Conservation (phyloP, 2,329 filamentous ascomycete species). For the Phialophora expanda region DNA sequence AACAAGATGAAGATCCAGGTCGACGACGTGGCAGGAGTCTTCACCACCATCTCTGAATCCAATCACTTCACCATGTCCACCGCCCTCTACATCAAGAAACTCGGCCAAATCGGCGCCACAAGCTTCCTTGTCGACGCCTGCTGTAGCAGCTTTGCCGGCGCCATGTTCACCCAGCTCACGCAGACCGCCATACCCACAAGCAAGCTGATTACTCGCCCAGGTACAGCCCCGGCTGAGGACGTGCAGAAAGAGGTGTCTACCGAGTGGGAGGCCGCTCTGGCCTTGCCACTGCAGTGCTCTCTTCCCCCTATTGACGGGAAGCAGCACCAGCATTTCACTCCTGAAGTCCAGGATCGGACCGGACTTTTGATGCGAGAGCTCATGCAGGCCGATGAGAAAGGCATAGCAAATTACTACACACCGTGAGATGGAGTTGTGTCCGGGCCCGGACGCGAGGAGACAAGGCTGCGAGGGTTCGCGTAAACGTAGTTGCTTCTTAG, state of each 20-base stretch:
- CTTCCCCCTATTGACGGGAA: background rate
- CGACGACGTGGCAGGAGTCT: background rate
- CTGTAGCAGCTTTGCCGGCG: background rate
- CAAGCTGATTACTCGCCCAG: background rate
- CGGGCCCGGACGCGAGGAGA: background rate
- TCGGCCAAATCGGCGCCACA: background rate
- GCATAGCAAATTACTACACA: background rate
- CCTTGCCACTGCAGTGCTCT: background rate
- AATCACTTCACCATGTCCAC: background rate
- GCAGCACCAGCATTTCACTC: constrained; percentile 1
- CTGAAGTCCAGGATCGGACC: background rate
- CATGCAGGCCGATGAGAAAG: background rate
- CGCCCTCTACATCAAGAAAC: background rate
- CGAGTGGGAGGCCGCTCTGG: background rate
- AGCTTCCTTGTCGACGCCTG: background rate
- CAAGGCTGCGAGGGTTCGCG: background rate
- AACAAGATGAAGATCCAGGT: constrained; percentile 1
- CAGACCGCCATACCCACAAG: background rate
- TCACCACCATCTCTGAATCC: background rate
- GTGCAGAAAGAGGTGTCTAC: background rate
- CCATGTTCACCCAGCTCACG: background rate
- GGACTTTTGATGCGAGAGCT: background rate
- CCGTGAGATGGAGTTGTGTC: background rate
- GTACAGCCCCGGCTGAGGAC: background rate
- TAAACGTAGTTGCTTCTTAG: background rate